These are phyloP conservation scores for Neckera pumila DNA, from an alignment of 225 moss, liverwort and hornwort species.

Conservation along the genomic window DNA sequence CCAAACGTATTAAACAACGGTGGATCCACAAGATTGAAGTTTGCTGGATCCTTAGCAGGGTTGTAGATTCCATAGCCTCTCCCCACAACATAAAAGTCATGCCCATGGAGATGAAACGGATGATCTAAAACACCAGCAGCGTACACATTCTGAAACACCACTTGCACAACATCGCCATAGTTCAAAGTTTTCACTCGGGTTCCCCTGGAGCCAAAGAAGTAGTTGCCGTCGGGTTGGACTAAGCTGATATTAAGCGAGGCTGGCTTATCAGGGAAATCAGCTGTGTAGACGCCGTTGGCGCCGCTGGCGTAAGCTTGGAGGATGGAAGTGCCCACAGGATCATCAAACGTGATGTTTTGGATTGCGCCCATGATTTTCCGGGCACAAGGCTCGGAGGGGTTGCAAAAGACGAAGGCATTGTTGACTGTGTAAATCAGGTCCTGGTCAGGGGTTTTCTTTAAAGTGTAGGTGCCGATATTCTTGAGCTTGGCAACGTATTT, in stretches of 20 bases:
- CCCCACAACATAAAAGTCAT: constrained; percentile 57
- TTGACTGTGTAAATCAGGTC: neutral
- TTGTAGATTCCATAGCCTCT: constrained; percentile 31
- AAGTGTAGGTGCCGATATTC: neutral
- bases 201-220: neutral
- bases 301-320: constrained; percentile 6
- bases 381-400: neutral
- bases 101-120: constrained; percentile 49
- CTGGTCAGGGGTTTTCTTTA: neutral
- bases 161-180: constrained; percentile 31
- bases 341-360: constrained; percentile 12
- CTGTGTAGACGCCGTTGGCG: neutral
- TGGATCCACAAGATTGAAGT: constrained; percentile 46
- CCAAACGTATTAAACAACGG: constrained; percentile 6
- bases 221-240: neutral
- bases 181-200: constrained; percentile 6
- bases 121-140: constrained; percentile 24
- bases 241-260: neutral
- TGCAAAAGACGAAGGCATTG: neutral
- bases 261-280: neutral
- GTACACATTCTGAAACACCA: constrained; percentile 42
- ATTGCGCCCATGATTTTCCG: neutral
- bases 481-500: neutral
- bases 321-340: neutral
- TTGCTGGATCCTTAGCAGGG: neutral